A percentile compares a stretch with the other conserved stretches of the same genome.
Conservation (phyloP, 495 filamentous ascomycete species). For the Trichoderma erinaceum region DNA sequence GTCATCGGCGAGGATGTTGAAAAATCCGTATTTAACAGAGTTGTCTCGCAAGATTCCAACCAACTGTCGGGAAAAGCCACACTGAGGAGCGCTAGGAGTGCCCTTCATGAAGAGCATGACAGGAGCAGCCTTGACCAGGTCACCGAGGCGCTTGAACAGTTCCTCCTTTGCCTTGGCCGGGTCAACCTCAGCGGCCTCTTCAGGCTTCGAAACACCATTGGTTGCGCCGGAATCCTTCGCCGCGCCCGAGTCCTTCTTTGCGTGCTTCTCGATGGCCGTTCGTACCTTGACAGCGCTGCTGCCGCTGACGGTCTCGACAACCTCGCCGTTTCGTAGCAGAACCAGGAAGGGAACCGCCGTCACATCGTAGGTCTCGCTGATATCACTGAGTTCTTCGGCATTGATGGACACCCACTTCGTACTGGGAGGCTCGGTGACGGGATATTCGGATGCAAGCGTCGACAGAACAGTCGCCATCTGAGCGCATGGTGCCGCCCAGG, state of each 20-base stretch:
- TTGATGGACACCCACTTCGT: slow-evolving; percentile 82
- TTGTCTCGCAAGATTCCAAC: slow-evolving; percentile 80
- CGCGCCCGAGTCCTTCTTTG: slow-evolving; percentile 31
- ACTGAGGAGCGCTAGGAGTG: slow-evolving; percentile 84
- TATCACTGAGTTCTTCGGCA: slow-evolving; percentile 81
- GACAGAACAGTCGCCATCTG: slow-evolving; percentile 86
- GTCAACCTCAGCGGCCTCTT: slow-evolving; percentile 31
- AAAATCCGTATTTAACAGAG: slow-evolving; percentile 93
- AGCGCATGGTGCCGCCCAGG: slow-evolving; percentile 93
- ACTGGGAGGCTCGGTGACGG: slow-evolving; percentile 53
- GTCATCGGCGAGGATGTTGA: slow-evolving; percentile 97
- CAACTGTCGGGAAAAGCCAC: slow-evolving; percentile 87
- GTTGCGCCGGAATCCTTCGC: slow-evolving; percentile 24
- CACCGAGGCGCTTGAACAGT: slow-evolving; percentile 64
- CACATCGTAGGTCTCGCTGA: slow-evolving; percentile 85
- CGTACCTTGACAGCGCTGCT: slow-evolving; percentile 80
- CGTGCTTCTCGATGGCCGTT: slow-evolving; percentile 74
- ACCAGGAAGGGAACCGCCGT: slow-evolving; percentile 90
- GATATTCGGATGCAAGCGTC: slow-evolving; percentile 77
- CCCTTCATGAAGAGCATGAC: slow-evolving; percentile 98
- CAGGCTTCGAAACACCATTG: slow-evolving; percentile 26
- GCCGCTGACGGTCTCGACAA: slow-evolving; percentile 77
- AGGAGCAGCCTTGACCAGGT: slow-evolving; percentile 86
- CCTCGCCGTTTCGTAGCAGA: slow-evolving; percentile 60
- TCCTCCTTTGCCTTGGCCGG: slow-evolving; percentile 66